Base-by-base conservation (phyloP, 352 stramenopile genomes). In the Pythium plurisporium region DNA sequence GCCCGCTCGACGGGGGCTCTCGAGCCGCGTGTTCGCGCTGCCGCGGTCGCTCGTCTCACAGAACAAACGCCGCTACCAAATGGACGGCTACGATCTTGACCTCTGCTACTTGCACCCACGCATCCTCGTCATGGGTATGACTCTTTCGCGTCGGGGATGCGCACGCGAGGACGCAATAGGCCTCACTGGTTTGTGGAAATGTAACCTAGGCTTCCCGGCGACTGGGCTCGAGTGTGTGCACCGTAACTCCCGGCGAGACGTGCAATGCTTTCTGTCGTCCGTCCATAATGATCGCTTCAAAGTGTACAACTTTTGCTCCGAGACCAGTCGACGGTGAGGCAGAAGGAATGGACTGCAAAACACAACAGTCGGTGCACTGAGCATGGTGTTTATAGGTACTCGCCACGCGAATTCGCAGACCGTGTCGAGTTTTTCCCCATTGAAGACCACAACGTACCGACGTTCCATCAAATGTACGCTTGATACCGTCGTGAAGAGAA, bases 271-370 rank as follows among this genome's bases (percentile, higher is more conserved):
- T 22, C 60, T 91, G 33, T 61, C 82, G 25, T 38, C 77, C 19
- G 71, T 65, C 22, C 78, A 91, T 43, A 33, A 47, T 11, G 65
- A 67, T n/a, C 50, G 69, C 20, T 91, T 87, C 67, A 82, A 86
- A 51, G 79, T 91, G 33, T 91, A 79, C 61, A 91, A 91, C 51
- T 91, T 91, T 34, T 91, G 81, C 44, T 64, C 79, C 49, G 80
- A 87, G 45, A 37, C 55, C 7, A 76, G 66, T 9, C 74, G 80
- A 25, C 67, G 71, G 77, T 88, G n/a, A n/a, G n/a, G n/a, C n/a
- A n/a, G n/a, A n/a, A n/a, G n/a, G n/a, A n/a, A 43, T 30, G 33
- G 6, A 17, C 20, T 5, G 17, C 0, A 23, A 26, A 10, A 14
- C 14, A n/a, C 22, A 12, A 55, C 31, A 26, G 5, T 22, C 27